A percentile compares a stretch with the other conserved stretches of the same genome.
Conservation (phyloP, 2,329 filamentous ascomycete species). For the Cladosporium sp. region DNA sequence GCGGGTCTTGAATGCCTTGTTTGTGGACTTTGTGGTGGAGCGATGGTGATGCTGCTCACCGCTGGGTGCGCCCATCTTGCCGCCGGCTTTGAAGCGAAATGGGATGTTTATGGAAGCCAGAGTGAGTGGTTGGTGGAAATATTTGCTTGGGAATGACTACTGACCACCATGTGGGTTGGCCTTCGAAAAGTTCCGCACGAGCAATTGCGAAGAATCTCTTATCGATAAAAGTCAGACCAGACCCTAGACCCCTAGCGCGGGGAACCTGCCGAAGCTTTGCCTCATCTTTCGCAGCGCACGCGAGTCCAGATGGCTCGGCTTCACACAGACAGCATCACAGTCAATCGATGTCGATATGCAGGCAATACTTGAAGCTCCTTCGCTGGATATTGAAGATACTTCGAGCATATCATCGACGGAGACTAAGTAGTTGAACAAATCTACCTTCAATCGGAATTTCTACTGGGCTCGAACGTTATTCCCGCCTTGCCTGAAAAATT, state of each 20-base stretch:
- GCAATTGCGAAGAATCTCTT: background rate
- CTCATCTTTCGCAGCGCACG: too few relatives aligned
- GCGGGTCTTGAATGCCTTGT: constrained; percentile 91
- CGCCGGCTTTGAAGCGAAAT: constrained; percentile 81
- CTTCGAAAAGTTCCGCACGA: constrained; percentile 8
- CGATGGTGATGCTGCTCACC: constrained; percentile 73
- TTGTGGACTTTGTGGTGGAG: constrained; percentile 80
- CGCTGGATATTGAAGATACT: too few relatives aligned
- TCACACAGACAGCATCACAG: too few relatives aligned
- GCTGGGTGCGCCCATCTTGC: constrained; percentile 30
- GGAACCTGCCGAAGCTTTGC: background rate
- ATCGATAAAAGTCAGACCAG: constrained; percentile 10
- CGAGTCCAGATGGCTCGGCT: too few relatives aligned
- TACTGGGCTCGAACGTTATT: too few relatives aligned
- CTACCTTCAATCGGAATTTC: too few relatives aligned
- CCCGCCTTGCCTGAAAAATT: too few relatives aligned
- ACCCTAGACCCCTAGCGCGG: background rate
- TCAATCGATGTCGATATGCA: too few relatives aligned
- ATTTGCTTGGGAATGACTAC: too few relatives aligned
- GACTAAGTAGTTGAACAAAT: too few relatives aligned
- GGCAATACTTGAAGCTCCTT: too few relatives aligned
- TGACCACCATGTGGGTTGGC: background rate
- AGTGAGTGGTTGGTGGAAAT: background rate
- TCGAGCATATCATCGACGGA: too few relatives aligned
- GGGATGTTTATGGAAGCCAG: constrained; percentile 40